Base-by-base conservation (phyloP, 768 basidiomycete genomes). In the Cyclocybe aegerita region DNA sequence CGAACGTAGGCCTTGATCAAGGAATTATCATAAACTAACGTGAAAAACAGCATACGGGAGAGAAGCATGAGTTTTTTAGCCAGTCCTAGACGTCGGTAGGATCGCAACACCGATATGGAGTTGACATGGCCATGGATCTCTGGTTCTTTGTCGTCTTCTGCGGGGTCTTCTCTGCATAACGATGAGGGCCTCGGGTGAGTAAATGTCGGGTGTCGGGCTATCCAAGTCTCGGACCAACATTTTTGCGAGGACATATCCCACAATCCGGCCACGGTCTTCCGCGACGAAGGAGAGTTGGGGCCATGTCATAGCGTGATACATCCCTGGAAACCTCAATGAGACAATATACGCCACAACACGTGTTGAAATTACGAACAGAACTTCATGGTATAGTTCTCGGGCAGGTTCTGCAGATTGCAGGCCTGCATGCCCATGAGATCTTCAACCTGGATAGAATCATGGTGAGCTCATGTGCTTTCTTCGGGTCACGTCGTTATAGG, bases 201-300 rank as follows among this genome's bases (percentile, higher is more conserved):
- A 33, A 14, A 33, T 44, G 34, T 23, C 37, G 9, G 14, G 1
- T 14, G 8, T 33, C 15, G 41, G 8, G 34, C 16, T 12, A 16
- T 39, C 4, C 9, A 17, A 43, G n/a, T 39, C 17, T 29, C 15
- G 17, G 11, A 71, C 81, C 40, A 54, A 96, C 94, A 97, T 96
- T 69, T 95, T 95, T 2, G 90, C 93, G n/a, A 98, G 72, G 33
- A 96, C 94, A 65, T 98, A 98, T 30, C 94, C 94, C 1, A 98
- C 92, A 48, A 98, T 86, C 49, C 89, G 77, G 1, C 93, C 93
- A 60, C 83, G 79, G 58, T 95, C 93, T 61, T 93, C 93, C 0
- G 94, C 94, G 5, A 98, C 93, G 59, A 89, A 96, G 7, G 92
- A 95, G 14, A 97, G 78, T 53, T 92, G 86, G 0, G 94, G 93